These are phyloP conservation scores for Salix brachista DNA, from an alignment of 345 rosid genomes.

Conservation along the genomic window DNA sequence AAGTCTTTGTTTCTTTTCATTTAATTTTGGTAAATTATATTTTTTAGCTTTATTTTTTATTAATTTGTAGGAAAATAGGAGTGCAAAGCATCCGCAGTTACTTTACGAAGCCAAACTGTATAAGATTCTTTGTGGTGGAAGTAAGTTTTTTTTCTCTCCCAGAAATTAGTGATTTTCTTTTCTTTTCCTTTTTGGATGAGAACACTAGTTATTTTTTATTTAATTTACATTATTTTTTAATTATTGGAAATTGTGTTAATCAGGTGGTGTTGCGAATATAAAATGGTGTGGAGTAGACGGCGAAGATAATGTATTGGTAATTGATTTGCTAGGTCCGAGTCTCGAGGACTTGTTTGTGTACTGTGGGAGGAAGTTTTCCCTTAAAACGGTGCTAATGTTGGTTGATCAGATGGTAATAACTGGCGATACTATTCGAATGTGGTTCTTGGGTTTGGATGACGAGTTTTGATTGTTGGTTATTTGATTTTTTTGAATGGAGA, in stretches of 20 bases:
- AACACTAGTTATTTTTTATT: no score
- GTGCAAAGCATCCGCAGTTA: conserved; percentile 84
- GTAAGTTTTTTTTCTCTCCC: conserved; percentile 29
- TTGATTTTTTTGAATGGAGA: conserved; percentile 26
- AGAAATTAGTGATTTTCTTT: neutral
- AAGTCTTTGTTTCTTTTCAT: conserved; percentile 26
- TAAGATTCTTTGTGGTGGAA: conserved; percentile 81
- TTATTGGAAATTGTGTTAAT: neutral
- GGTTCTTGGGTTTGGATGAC: neutral
- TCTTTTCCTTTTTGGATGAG: neutral
- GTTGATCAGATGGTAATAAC: conserved; percentile 86
- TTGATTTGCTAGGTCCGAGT: conserved; percentile 93
- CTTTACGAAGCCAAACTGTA: conserved; percentile 84
- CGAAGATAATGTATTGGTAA: conserved; percentile 67
- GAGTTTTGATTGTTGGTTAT: neutral
- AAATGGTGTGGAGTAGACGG: conserved; percentile 88
- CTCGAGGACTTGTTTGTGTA: conserved; percentile 87
- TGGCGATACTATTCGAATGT: neutral
- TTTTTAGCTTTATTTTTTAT: neutral
- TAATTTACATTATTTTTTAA: neutral
- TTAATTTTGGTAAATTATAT: neutral
- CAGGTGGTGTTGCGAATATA: conserved; percentile 78
- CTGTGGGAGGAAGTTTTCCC: conserved; percentile 81
- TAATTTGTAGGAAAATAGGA: conserved; percentile 60
- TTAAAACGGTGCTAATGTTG: conserved; percentile 80